Conservation (phyloP, 495 filamentous ascomycete species). For the Xylaria venustula region DNA sequence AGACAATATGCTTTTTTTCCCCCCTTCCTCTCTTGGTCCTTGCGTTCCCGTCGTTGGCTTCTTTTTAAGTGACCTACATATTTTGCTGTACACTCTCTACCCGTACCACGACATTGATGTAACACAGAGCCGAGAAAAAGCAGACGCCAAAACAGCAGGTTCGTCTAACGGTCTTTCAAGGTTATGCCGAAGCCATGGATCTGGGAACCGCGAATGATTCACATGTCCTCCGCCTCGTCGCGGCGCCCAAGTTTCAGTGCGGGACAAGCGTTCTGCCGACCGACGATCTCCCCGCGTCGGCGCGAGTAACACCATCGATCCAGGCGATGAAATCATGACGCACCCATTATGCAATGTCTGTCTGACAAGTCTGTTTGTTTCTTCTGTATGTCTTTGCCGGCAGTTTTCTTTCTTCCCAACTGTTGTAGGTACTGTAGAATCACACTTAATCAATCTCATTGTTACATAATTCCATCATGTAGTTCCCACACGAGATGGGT, state of each 20-base stretch:
- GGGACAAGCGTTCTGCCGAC: neutral
- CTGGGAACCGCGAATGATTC: constrained; percentile 16
- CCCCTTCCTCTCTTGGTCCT: neutral
- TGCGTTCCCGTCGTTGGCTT: neutral
- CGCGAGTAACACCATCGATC: no score
- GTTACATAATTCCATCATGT: no score
- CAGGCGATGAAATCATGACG: neutral
- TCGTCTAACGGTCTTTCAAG: constrained; percentile 28
- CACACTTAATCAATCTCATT: no score
- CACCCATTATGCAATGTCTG: neutral
- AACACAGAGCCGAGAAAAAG: constrained; percentile 1
- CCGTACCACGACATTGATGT: constrained; percentile 1
- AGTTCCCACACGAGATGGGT: no score
- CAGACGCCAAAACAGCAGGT: neutral
- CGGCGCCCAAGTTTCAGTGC: neutral
- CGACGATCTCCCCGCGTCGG: neutral
- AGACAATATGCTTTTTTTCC: neutral
- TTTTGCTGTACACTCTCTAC: no score
- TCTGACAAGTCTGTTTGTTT: neutral
- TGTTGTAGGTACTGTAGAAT: no score
- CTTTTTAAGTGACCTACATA: constrained; percentile 1
- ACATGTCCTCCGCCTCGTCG: neutral
- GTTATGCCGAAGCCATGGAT: constrained; percentile 30
- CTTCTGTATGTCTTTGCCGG: no score
- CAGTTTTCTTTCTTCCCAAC: no score